Conservation (phyloP, 2,329 filamentous ascomycete species). For the Cercospora citrullina region DNA sequence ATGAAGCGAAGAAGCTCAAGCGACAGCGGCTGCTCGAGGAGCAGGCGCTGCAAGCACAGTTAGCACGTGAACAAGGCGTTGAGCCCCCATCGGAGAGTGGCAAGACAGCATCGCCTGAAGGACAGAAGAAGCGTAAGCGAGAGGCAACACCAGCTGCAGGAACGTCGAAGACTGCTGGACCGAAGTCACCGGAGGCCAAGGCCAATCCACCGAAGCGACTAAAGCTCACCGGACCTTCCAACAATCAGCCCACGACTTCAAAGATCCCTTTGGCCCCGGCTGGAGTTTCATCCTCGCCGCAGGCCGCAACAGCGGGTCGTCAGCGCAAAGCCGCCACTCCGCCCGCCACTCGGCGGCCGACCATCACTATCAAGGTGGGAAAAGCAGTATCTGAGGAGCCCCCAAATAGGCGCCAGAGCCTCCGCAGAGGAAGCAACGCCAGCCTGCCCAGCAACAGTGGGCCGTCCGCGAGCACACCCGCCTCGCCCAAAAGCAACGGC, state of each 20-base stretch:
- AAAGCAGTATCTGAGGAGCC: constrained; percentile 54
- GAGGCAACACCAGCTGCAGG: constrained; percentile 38
- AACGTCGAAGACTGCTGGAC: constrained; percentile 19
- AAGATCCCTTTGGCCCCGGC: constrained; percentile 49
- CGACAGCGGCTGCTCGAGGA: constrained; percentile 60
- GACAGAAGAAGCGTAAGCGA: constrained; percentile 56
- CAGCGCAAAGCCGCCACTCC: constrained; percentile 34
- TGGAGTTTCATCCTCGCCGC: constrained; percentile 38
- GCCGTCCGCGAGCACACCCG: constrained; percentile 21
- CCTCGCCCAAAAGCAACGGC: constrained; percentile 24
- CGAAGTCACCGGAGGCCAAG: constrained; percentile 17
- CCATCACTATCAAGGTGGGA: constrained; percentile 43
- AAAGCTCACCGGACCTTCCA: constrained; percentile 33
- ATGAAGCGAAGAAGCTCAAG: constrained; percentile 75
- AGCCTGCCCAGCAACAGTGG: constrained; percentile 40
- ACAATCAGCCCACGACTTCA: constrained; percentile 19
- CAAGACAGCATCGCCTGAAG: constrained; percentile 23
- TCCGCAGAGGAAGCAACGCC: constrained; percentile 50
- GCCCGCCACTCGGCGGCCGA: constrained; percentile 32
- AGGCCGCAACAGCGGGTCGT: constrained; percentile 23
- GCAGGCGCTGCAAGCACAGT: constrained; percentile 38
- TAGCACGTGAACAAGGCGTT: constrained; percentile 37
- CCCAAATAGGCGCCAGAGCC: constrained; percentile 42
- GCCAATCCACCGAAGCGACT: constrained; percentile 39
- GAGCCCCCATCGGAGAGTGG: constrained; percentile 22